Evolutionary conservation across 208 protist species (phyloP).

Genomic region (Leishmania amazonensis): DNA sequence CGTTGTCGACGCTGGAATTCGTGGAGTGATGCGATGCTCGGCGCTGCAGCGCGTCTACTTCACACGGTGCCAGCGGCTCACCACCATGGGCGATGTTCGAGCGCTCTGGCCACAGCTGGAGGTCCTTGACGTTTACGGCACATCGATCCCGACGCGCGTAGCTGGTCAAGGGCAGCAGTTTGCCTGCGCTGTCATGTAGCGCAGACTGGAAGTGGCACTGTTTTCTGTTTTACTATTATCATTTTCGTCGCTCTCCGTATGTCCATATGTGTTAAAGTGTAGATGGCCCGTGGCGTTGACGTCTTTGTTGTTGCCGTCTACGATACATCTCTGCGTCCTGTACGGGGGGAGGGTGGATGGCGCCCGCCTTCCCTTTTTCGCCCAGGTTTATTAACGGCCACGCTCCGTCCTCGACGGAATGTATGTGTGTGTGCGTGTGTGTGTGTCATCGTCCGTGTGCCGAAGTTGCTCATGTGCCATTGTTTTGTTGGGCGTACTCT

Average conservation of each 20-base stretch:
- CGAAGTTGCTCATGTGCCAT: background rate
- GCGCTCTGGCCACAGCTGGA: constrained; percentile 49
- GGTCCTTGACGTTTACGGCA: constrained; percentile 82
- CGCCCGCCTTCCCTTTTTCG: background rate
- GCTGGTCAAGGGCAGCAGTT: constrained; percentile 51
- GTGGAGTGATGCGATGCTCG: constrained; percentile 44
- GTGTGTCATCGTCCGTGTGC: background rate
- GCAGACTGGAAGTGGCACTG: background rate
- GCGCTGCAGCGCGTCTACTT: constrained; percentile 62
- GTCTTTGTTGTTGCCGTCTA: background rate
- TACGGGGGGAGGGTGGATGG: too few relatives aligned
- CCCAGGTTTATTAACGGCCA: background rate
- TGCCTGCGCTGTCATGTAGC: constrained; percentile 64
- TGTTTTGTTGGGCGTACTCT: background rate
- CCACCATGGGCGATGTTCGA: constrained; percentile 46
- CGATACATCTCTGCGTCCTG: too few relatives aligned
- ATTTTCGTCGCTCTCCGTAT: background rate
- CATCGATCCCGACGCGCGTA: constrained; percentile 59
- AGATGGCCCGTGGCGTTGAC: background rate
- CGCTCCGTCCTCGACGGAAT: background rate
- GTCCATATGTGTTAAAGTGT: background rate
- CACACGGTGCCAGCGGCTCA: constrained; percentile 64
- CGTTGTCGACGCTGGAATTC: constrained; percentile 53
- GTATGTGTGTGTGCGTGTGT: background rate
- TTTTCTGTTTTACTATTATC: background rate